Percentiles rank a stretch among this genome's conserved stretches.
Evolutionary conservation across 2,329 filamentous ascomycete species (phyloP).

Genomic region (Xylariaceae sp.): DNA sequence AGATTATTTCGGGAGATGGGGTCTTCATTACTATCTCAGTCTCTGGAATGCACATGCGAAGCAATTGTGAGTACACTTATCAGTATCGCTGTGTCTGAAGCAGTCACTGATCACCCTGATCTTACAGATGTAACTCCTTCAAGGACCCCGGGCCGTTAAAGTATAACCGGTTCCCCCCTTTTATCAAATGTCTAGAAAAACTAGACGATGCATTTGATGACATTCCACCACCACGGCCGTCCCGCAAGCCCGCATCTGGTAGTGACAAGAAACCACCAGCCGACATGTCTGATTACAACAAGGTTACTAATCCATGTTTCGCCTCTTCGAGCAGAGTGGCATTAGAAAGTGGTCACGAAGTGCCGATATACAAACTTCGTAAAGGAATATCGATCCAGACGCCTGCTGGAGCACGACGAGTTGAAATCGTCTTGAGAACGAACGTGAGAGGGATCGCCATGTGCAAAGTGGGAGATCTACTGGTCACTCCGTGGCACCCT

Average conservation of each 20-base stretch:
- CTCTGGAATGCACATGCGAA: slow-evolving; percentile 51
- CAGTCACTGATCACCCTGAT: not conserved
- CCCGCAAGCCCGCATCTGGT: slow-evolving; percentile 9
- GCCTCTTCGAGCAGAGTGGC: too few species aligned
- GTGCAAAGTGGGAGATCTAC: slow-evolving; percentile 41
- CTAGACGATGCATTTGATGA: slow-evolving; percentile 47
- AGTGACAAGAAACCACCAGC: too few species aligned
- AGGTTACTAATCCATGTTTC: too few species aligned
- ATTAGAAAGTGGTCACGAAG: too few species aligned
- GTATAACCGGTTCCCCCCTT: slow-evolving; percentile 51
- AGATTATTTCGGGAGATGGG: slow-evolving; percentile 47
- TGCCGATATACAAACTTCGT: slow-evolving; percentile 40
- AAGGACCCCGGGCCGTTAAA: slow-evolving; percentile 55
- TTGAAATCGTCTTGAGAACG: slow-evolving; percentile 49
- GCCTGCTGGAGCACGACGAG: slow-evolving; percentile 42
- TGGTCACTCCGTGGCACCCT: slow-evolving; percentile 60
- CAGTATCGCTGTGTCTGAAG: not conserved
- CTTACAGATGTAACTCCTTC: slow-evolving; percentile 51
- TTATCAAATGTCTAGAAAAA: slow-evolving; percentile 43
- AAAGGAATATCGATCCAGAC: slow-evolving; percentile 46
- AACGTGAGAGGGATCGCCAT: slow-evolving; percentile 35
- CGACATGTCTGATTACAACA: too few species aligned
- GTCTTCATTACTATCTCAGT: slow-evolving; percentile 53
- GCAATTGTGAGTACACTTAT: slow-evolving; percentile 34
- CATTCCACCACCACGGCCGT: slow-evolving; percentile 38